These are phyloP conservation scores for Trichomonascus vanleenenianus DNA, from an alignment of 805 yeast genomes.

Conservation along the genomic window DNA sequence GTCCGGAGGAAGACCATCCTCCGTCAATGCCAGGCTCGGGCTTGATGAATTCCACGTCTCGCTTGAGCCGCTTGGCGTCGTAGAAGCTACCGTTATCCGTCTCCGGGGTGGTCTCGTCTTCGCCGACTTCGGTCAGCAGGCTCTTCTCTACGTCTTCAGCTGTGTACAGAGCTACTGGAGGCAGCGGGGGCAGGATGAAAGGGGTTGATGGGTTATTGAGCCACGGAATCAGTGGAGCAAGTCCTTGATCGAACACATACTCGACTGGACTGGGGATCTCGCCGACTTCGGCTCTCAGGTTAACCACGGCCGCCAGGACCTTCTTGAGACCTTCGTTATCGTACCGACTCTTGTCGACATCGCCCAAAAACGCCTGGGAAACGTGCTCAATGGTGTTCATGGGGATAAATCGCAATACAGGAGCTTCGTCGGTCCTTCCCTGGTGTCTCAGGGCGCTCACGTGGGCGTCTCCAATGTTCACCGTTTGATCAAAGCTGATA, in stretches of 20 bases:
- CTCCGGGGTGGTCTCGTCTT: conserved; percentile 4
- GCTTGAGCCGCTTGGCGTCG: conserved; percentile 15
- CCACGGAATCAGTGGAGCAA: conserved; percentile 58
- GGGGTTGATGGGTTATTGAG: conserved; percentile 37
- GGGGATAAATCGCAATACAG: conserved; percentile 64
- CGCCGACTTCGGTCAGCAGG: conserved; percentile 16
- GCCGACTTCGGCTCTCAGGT: conserved; percentile 75
- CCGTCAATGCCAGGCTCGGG: conserved; percentile 4
- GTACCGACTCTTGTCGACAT: background rate
- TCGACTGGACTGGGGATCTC: conserved; percentile 69
- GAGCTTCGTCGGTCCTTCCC: conserved; percentile 34
- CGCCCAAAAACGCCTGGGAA: conserved; percentile 29
- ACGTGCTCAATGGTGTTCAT: conserved; percentile 82
- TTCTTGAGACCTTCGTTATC: conserved; percentile 47
- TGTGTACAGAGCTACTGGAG: conserved; percentile 52
- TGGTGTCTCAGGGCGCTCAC: conserved; percentile 26
- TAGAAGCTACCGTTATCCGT: conserved; percentile 13
- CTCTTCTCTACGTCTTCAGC: conserved; percentile 76
- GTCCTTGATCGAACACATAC: conserved; percentile 62
- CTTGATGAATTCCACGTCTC: conserved; percentile 6
- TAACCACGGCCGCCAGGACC: conserved; percentile 75
- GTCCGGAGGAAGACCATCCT: background rate
- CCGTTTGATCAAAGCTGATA: conserved; percentile 56
- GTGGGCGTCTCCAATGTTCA: conserved; percentile 36
- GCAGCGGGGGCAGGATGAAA: conserved; percentile 79